Evolutionary conservation across 208 protist species (phyloP).

Genomic region (Leishmania turanica): DNA sequence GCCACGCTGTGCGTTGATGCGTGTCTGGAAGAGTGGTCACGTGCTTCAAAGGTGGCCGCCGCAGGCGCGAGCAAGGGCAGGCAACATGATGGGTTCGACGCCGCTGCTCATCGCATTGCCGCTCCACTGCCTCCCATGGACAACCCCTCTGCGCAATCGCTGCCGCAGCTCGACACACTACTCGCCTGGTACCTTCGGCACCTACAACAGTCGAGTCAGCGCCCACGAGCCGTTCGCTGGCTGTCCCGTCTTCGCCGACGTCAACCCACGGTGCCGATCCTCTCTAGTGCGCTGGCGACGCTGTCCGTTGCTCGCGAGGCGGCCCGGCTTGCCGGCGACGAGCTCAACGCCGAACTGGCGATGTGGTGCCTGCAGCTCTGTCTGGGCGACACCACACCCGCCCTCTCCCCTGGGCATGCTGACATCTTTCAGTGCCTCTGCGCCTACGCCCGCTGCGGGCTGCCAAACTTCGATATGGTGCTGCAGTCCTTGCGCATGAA

Average conservation of each 20-base stretch:
- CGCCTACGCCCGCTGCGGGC: constrained; percentile 57
- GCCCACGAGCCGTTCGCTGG: constrained; percentile 22
- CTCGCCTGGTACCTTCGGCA: constrained; percentile 29
- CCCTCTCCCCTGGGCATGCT: constrained; percentile 35
- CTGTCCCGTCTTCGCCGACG: constrained; percentile 18
- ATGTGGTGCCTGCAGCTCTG: constrained; percentile 50
- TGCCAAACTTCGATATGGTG: constrained; percentile 65
- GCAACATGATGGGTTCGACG: background rate
- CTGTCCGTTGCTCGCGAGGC: constrained; percentile 24
- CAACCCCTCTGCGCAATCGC: background rate
- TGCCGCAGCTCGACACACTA: constrained; percentile 30
- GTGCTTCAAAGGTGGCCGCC: background rate
- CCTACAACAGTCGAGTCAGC: constrained; percentile 28
- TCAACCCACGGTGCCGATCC: constrained; percentile 1
- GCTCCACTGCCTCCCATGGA: constrained; percentile 8
- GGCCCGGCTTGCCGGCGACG: constrained; percentile 34
- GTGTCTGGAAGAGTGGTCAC: constrained; percentile 21
- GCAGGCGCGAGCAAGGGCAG: background rate
- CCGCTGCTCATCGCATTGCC: background rate
- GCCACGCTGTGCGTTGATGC: constrained; percentile 34
- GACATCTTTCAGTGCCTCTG: constrained; percentile 68
- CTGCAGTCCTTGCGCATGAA: constrained; percentile 59
- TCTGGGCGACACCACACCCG: constrained; percentile 29
- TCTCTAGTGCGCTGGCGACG: constrained; percentile 14
- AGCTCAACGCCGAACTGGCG: constrained; percentile 25